phyloP scores from a whole-genome alignment of 768 basidiomycete species.

The Termitomyces heimii region DNA sequence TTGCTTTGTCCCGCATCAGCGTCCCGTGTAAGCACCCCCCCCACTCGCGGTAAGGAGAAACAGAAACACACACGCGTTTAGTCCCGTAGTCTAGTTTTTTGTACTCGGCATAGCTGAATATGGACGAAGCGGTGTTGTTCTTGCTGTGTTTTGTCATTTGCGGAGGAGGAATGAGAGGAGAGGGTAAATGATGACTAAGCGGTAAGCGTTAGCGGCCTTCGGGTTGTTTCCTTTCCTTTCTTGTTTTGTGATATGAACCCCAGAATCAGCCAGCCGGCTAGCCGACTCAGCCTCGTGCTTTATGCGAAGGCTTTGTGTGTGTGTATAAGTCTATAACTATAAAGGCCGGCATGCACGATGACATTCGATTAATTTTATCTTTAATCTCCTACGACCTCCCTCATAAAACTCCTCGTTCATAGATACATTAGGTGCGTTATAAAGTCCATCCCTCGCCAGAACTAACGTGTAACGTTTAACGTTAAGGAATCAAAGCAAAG shows the following conservation, averaged over 20 bases:
- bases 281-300: too few relatives aligned
- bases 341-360: neutral
- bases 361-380: too few relatives aligned
- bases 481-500: too few relatives aligned
- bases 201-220: neutral
- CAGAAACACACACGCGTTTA: slow-evolving; percentile 45
- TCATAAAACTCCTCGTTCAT: too few relatives aligned
- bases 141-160: slow-evolving; percentile 86
- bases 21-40: too few relatives aligned
- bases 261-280: slow-evolving; percentile 2
- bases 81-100: slow-evolving; percentile 84
- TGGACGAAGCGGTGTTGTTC: slow-evolving; percentile 85
- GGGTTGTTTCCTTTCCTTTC: neutral
- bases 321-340: too few relatives aligned
- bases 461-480: too few relatives aligned
- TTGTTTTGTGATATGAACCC: neutral
- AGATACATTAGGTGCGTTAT: too few relatives aligned
- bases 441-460: too few relatives aligned
- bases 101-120: slow-evolving; percentile 87
- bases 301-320: neutral
- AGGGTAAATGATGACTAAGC: neutral
- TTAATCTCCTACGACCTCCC: too few relatives aligned
- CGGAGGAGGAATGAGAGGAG: neutral
- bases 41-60: too few relatives aligned
- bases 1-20: slow-evolving; percentile 38